Base-by-base conservation (phyloP, 805 yeast genomes). In the Suhomyces emberorum region DNA sequence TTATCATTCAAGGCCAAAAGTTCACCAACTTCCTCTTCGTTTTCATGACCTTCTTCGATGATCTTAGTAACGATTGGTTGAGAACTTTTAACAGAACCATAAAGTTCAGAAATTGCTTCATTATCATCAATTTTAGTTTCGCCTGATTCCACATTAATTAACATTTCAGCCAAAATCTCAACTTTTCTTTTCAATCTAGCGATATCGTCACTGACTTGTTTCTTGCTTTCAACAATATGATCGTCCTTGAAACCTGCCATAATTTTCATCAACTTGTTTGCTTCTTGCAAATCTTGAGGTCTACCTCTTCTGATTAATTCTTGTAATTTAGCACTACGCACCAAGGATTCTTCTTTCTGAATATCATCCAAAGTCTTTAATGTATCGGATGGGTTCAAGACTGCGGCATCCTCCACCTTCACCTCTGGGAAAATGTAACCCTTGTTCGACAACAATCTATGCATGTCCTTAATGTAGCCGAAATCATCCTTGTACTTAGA, bases 191-290 rank as follows among this genome's bases (percentile, higher is more conserved):
- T 81, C 51, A 93, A 72, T 56, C 85, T 82, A 32, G 84, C 87
- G 35, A 93, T 70, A 54, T 93, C 98, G 45, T 83, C 87, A 22
- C 82, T 80, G 22, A 89, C 83, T 49, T 84, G 79, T 38, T 84
- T 86, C 53, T 79, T 80, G 46, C 88, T 84, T 50, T 81, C 85
- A 37, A 78, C 77, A 14, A 74, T 67, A 42, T 80, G 77, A 57
- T 88, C 96, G 52, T 85, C 88, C 59, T 85, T 85, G 69, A 88
- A 93, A 4, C 99, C 99, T 4, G 98, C 95, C 96, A 93, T 88
- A 48, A 93, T 79, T 59, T 91, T 88, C 98, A 93, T 93, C 60
- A 93, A 74, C 49, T 85, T 87, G 61, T 93, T 93, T 29, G 99
- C 99, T 61, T 93, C 98, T 51, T 83, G 86, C 54, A 93, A 75